A percentile compares a stretch with the other conserved stretches of the same genome.
phyloP scores from a whole-genome alignment of 2,329 filamentous ascomycete genomes.

The Trichophyton equinum region DNA sequence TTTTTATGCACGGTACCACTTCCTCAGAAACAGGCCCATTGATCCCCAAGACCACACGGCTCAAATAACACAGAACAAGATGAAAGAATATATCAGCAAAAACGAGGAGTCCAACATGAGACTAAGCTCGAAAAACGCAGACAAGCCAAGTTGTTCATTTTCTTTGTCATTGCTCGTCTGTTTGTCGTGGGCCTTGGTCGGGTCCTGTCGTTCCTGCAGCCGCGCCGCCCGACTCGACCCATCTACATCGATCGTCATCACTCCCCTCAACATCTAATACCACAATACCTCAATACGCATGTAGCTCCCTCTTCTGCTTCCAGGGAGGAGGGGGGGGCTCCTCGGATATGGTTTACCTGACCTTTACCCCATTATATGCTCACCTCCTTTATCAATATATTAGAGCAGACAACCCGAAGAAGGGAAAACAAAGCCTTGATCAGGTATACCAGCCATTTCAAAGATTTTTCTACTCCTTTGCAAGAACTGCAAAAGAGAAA shows the following conservation, averaged over 20 bases:
- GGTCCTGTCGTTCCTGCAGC: not conserved
- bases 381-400: too few relatives aligned
- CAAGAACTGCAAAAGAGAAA: not conserved
- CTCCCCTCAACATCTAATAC: not conserved
- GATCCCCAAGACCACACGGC: not conserved
- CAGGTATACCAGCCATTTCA: not conserved
- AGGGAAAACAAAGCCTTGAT: not conserved
- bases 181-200: slow-evolving; percentile 1
- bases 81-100: not conserved
- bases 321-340: too few relatives aligned
- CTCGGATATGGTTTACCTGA: not conserved
- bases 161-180: not conserved
- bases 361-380: not conserved
- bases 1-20: too few relatives aligned
- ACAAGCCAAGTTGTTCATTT: not conserved
- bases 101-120: not conserved
- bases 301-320: too few relatives aligned
- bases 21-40: not conserved
- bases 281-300: too few relatives aligned
- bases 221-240: not conserved
- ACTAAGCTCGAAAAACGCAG: not conserved
- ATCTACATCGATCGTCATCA: not conserved
- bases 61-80: not conserved
- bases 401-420: not conserved
- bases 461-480: not conserved